Conservation (phyloP, 2,329 filamentous ascomycete species). For the Neoscytalidium dimidiatum region DNA sequence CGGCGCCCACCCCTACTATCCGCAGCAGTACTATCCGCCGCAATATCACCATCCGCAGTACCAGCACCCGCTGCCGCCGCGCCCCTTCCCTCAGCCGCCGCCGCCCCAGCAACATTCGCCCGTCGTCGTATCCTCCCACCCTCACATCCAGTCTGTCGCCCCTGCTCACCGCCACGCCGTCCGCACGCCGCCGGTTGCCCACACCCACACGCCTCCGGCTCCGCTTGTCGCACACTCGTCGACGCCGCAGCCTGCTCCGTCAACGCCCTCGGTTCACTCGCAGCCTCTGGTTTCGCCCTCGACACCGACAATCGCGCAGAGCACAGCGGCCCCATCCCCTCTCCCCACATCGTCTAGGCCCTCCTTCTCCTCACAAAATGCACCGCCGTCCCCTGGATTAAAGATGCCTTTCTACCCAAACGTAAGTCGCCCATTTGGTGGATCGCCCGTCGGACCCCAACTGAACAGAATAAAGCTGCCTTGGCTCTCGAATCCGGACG, state of each 20-base stretch:
- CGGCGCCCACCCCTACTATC: constrained; percentile 40
- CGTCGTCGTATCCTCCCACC: constrained; percentile 49
- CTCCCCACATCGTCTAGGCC: constrained; percentile 25
- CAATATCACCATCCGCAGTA: constrained; percentile 42
- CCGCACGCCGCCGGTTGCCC: constrained; percentile 35
- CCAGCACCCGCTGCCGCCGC: constrained; percentile 43
- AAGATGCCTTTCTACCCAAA: constrained; percentile 53
- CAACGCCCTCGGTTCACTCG: constrained; percentile 38
- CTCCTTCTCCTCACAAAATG: constrained; percentile 28
- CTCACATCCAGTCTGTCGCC: constrained; percentile 51
- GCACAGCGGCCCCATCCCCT: constrained; percentile 33
- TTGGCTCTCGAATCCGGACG: constrained; percentile 60
- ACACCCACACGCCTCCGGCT: constrained; percentile 32
- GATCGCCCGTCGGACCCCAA: neutral
- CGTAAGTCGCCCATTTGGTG: constrained; percentile 35
- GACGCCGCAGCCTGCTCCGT: constrained; percentile 26
- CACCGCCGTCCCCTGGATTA: constrained; percentile 25
- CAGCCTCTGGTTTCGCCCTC: constrained; percentile 35
- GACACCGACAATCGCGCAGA: constrained; percentile 33
- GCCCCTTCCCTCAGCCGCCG: constrained; percentile 31
- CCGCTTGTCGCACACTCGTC: constrained; percentile 20
- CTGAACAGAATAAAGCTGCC: constrained; percentile 48
- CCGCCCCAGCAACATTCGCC: constrained; percentile 37
- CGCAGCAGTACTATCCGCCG: constrained; percentile 30
- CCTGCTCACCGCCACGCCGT: constrained; percentile 42